These are phyloP conservation scores for Colletotrichum kahawae DNA, from an alignment of 2,329 filamentous ascomycete genomes.

Conservation along the genomic window DNA sequence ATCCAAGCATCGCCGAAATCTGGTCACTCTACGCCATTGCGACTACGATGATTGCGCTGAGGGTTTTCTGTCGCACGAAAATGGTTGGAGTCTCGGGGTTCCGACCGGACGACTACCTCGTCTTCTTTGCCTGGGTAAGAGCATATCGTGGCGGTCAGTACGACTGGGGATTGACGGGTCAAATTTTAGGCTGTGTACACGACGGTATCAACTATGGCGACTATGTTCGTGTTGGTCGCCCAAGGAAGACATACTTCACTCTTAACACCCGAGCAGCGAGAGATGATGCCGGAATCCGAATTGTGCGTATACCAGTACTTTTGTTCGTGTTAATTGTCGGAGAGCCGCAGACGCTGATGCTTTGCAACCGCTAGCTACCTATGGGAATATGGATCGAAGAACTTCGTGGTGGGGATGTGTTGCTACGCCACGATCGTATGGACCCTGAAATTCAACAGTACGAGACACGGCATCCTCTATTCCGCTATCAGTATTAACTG, in stretches of 20 bases:
- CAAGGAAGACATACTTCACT: slow-evolving; percentile 33
- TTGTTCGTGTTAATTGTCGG: background rate
- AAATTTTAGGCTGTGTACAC: background rate
- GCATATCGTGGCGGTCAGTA: background rate
- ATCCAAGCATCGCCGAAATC: slow-evolving; percentile 32
- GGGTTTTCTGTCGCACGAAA: slow-evolving; percentile 35
- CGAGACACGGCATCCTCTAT: background rate
- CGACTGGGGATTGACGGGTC: background rate
- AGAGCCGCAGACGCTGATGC: background rate
- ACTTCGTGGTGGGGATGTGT: slow-evolving; percentile 36
- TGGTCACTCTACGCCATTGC: slow-evolving; percentile 41
- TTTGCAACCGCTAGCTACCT: background rate
- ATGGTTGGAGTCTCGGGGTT: slow-evolving; percentile 36
- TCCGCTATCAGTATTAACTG: background rate
- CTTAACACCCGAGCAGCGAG: slow-evolving; percentile 33
- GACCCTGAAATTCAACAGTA: slow-evolving; percentile 43
- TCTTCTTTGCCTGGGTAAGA: slow-evolving; percentile 32
- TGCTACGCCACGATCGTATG: slow-evolving; percentile 40
- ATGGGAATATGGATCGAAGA: slow-evolving; percentile 37
- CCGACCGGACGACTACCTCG: slow-evolving; percentile 37
- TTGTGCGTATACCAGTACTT: background rate
- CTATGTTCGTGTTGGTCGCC: slow-evolving; percentile 30
- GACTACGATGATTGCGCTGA: slow-evolving; percentile 31
- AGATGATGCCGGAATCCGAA: slow-evolving; percentile 31
- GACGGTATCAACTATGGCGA: background rate